Evolutionary conservation across 306 rosid genomes (phyloP).

Genomic region (Vigna trinervia): DNA sequence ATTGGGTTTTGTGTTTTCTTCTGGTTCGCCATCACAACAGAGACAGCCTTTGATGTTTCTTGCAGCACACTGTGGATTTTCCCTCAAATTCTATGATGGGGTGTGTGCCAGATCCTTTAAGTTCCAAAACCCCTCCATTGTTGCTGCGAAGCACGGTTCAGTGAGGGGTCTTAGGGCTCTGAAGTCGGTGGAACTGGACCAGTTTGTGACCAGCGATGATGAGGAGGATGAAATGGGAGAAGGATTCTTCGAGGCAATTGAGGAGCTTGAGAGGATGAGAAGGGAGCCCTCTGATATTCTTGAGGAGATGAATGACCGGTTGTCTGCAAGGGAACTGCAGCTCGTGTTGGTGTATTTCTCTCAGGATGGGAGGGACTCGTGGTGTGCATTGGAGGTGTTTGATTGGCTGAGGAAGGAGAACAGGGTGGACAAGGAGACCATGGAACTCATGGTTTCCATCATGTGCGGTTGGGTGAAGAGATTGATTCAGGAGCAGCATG

Average conservation of each 20-base stretch:
- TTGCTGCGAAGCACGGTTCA: slow-evolving; percentile 44
- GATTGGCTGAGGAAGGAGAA: slow-evolving; percentile 97
- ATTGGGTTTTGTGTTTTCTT: slow-evolving; percentile 52
- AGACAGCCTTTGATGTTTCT: slow-evolving; percentile 43
- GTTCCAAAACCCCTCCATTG: slow-evolving; percentile 45
- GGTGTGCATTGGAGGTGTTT: slow-evolving; percentile 98
- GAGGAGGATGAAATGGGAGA: slow-evolving; percentile 89
- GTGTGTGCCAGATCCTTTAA: slow-evolving; percentile 42
- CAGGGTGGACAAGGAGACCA: slow-evolving; percentile 91
- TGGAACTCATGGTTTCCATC: slow-evolving; percentile 94
- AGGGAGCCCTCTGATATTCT: slow-evolving; percentile 98
- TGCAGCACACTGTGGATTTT: slow-evolving; percentile 35
- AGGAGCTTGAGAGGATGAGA: slow-evolving; percentile 90
- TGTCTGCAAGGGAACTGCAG: slow-evolving; percentile 85
- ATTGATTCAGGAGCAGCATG: slow-evolving; percentile 70
- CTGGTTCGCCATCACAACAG: slow-evolving; percentile 47
- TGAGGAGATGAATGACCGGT: slow-evolving; percentile 92
- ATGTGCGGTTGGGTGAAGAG: slow-evolving; percentile 96
- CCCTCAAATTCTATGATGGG: slow-evolving; percentile 49
- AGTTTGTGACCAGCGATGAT: slow-evolving; percentile 80
- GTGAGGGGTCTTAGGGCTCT: slow-evolving; percentile 57
- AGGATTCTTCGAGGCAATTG: slow-evolving; percentile 88
- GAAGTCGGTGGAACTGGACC: slow-evolving; percentile 84
- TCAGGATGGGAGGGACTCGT: slow-evolving; percentile 95
- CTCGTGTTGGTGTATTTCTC: slow-evolving; percentile 93